Evolutionary conservation across 176 grass and related monocot genomes (phyloP).

Genomic region (Alopecurus myosuroides): DNA sequence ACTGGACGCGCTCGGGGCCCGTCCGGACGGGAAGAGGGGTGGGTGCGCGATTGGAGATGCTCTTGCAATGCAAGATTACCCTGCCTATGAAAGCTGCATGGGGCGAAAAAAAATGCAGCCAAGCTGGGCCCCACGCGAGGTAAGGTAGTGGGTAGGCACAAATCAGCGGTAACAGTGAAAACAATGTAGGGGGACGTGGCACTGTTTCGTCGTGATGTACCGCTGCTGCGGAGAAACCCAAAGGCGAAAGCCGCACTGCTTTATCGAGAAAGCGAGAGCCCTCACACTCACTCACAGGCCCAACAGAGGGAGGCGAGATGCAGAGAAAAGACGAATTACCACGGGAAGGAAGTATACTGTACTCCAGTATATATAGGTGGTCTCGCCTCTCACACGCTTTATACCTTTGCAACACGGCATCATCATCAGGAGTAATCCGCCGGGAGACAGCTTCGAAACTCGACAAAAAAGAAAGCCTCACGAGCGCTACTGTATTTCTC

Average conservation of each 20-base stretch:
- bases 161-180: neutral
- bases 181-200: neutral
- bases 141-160: neutral
- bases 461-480: neutral
- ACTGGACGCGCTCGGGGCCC: too few species aligned
- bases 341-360: neutral
- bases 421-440: neutral
- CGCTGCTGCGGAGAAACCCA: neutral
- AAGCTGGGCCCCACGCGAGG: neutral
- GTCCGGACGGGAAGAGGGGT: too few species aligned
- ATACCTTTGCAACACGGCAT: neutral
- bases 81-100: too few species aligned
- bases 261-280: constrained; percentile 22
- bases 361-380: too few species aligned
- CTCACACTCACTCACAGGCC: neutral
- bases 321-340: constrained; percentile 7
- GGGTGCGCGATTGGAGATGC: too few species aligned
- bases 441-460: constrained; percentile 14
- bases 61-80: too few species aligned
- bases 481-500: neutral
- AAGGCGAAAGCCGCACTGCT: constrained; percentile 11
- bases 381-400: neutral
- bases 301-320: neutral
- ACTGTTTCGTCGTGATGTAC: neutral
- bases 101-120: neutral